Percentiles rank a stretch among this genome's conserved stretches.
Conservation (phyloP, 129 eudicot species). For the Daucus carota region DH1_v3.0 NC_030389.2:38698501-38699000, state of each 20-base stretch:
- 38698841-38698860: slow-evolving; percentile 43
- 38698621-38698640: slow-evolving; percentile 64
- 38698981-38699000: slow-evolving; percentile 16
- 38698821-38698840: slow-evolving; percentile 30
- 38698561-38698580: slow-evolving; percentile 31
- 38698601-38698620: slow-evolving; percentile 62
- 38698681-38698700: slow-evolving; percentile 10
- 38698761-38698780: slow-evolving; percentile 8
- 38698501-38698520: too few species aligned
- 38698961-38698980: slow-evolving; percentile 8
- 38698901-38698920: slow-evolving; percentile 11
- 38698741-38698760: slow-evolving; percentile 17
- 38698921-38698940: slow-evolving; percentile 14
- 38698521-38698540: not conserved
- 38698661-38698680: slow-evolving; percentile 25
- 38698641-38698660: slow-evolving; percentile 39
- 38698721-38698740: not conserved
- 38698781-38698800: slow-evolving; percentile 17
- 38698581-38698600: slow-evolving; percentile 58
- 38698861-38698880: slow-evolving; percentile 36
- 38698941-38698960: slow-evolving; percentile 17
- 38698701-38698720: slow-evolving; percentile 8
- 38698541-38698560: slow-evolving; percentile 16
- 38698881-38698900: slow-evolving; percentile 24
- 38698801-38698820: not conserved